Evolutionary conservation across 1,284 basidiomycete species (phyloP), one percentile per base, ranked within the genome.

Genomic region (Phaffia rhodozyma): DNA sequence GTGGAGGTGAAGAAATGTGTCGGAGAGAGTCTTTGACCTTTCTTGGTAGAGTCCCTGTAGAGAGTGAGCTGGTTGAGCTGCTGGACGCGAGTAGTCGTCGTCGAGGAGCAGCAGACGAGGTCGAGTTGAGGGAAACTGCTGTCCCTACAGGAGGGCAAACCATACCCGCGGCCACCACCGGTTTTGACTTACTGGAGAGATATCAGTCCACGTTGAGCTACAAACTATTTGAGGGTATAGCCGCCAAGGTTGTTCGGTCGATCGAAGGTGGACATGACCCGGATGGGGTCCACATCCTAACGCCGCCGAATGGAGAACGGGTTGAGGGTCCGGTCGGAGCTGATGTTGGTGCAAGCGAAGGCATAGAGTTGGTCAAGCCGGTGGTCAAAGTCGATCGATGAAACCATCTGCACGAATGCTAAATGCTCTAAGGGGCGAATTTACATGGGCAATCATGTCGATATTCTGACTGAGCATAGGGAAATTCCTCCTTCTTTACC

Each of bases 41-140:
- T 74, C 78, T 99, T 62, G 96, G 96, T 1, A 82, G 88, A 57
- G 81, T 99, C 38, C 96, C 96, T 1, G 88, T 99, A 60, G 96
- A 98, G 77, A 88, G 89, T 0, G 89, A 89, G 69, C 82, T 99
- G 30, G 92, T 96, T 56, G 83, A 83, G 29, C 75, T 97, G 56
- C 76, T 98, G 70, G 94, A 98, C 72, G 87, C 85, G 48, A 51
- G 57, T 62, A 60, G 55, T 59, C 56, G 58, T 55, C 38, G 62
- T 66, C 54, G 52, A 54, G 55, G 61, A 27, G 56, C 63, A 27
- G 57, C 55, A 27, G 59, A 23, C 2, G 54, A 7, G 7, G 38
- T 51, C 16, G 51, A 34, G 9, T 64, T 53, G 27, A 25, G 55
- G 4, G 20, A n/a, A 1, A 21, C 49, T n/a, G 30, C 38, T 23